Evolutionary conservation across 1,284 basidiomycete genomes (phyloP).

Genomic region (Heterobasidion occidentale): DNA sequence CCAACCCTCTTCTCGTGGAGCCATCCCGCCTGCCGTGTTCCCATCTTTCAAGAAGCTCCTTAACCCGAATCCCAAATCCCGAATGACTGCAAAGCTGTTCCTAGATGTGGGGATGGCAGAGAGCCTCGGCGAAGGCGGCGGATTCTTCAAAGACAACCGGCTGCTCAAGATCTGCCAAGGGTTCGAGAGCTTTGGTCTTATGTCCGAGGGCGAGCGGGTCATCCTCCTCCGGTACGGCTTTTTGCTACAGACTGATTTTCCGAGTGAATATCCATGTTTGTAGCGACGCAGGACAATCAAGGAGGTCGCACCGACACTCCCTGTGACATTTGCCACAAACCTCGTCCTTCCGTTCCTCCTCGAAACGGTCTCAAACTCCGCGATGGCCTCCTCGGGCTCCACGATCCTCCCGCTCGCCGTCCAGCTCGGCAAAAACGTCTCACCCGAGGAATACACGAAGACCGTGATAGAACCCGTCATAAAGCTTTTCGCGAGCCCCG

Average conservation of each 20-base stretch:
- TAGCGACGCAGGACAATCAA: constrained; percentile 53
- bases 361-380: constrained; percentile 73
- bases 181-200: constrained; percentile 83
- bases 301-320: constrained; percentile 75
- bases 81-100: constrained; percentile 73
- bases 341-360: constrained; percentile 74
- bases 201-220: constrained; percentile 77
- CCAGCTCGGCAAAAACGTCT: constrained; percentile 67
- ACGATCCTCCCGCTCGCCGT: constrained; percentile 79
- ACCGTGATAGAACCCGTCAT: constrained; percentile 73
- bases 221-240: constrained; percentile 53
- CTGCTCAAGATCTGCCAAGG: constrained; percentile 83
- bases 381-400: constrained; percentile 63
- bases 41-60: constrained; percentile 81
- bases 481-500: constrained; percentile 80
- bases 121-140: constrained; percentile 42
- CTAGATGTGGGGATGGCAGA: constrained; percentile 76
- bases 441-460: constrained; percentile 66
- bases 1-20: constrained; percentile 64
- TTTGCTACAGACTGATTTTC: neutral
- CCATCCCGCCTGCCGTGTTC: constrained; percentile 75
- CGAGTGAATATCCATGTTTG: neutral
- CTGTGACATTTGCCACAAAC: constrained; percentile 81
- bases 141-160: constrained; percentile 83
- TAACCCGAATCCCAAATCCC: constrained; percentile 78